Base-by-base conservation (phyloP, 208 protist genomes). In the Trypanosoma rangeli region DNA sequence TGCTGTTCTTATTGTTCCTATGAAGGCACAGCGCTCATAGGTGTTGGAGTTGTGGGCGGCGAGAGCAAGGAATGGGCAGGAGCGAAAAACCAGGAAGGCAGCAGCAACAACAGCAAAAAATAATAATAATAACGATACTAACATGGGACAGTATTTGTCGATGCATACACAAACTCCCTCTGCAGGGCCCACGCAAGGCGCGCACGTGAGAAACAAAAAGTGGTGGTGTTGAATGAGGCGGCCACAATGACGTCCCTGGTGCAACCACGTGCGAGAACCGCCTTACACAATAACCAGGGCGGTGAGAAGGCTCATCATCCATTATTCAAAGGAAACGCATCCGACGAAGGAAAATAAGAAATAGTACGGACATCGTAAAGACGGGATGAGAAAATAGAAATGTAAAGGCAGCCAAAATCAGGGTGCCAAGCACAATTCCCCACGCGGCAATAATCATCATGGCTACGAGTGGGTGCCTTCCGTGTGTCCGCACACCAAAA, bases 401-500 rank as follows among this genome's bases (percentile, higher is more conserved):
- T 37, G 73, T 64, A 53, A 89, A 80, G 18, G 64, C 64, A 39
- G 59, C 79, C 63, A 84, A 82, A 26, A 86, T 24, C 2, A 92
- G 15, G 26, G 87, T 93, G 42, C 73, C 70, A 31, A 95, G 58
- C 3, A 95, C 58, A 5, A 90, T 60, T 24, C 78, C 71, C 86
- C 86, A 95, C 26, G 82, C 82, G 42, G 56, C 78, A 22, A 90
- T 62, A 35, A 88, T 87, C n/a, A 92, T 56, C 57, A 95, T 85
- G 7, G 77, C 75, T n/a, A 93, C 63, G 8, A 92, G 7, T 7
- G 87, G 87, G 70, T 80, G 83, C 49, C 87, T 79, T 52, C 78
- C 78, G 74, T 95, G 86, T 8, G 87, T 90, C 56, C 83, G 79
- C n/a, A 93, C 58, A n/a, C 85, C 83, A 55, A 91, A 80, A 42